Evolutionary conservation across 2,329 filamentous ascomycete species (phyloP).

Genomic region (Aphanocladium album): DNA sequence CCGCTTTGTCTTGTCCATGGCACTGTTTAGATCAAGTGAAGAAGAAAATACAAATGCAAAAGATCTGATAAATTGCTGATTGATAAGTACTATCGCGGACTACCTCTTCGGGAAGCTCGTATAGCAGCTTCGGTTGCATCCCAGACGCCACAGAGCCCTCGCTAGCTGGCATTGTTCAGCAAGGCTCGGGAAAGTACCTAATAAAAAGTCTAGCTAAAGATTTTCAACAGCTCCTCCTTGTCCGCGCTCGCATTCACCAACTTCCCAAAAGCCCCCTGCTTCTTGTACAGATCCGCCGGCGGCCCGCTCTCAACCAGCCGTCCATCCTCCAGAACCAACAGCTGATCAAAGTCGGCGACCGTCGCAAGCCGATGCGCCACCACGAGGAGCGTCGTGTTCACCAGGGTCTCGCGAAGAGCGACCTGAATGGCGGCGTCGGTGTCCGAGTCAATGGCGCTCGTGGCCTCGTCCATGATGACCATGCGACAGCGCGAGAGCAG

Average conservation of each 20-base stretch:
- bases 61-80: neutral
- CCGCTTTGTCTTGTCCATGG: neutral
- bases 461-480: constrained; percentile 63
- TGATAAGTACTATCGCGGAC: neutral
- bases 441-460: constrained; percentile 39
- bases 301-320: constrained; percentile 55
- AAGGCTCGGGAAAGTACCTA: neutral
- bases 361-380: constrained; percentile 65
- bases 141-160: neutral
- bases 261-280: constrained; percentile 21
- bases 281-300: constrained; percentile 50
- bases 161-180: neutral
- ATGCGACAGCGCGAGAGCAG: constrained; percentile 56
- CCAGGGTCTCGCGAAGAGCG: constrained; percentile 49
- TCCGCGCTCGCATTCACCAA: neutral
- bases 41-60: neutral
- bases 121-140: neutral
- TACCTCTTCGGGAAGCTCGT: neutral
- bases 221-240: neutral
- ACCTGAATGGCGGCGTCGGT: constrained; percentile 63
- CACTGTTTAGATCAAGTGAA: neutral
- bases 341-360: constrained; percentile 63
- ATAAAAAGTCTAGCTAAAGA: neutral
- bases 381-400: constrained; percentile 54
- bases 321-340: constrained; percentile 59